Evolutionary conservation across 768 basidiomycete species (phyloP).

Genomic region (Saitozyma podzolica): DNA sequence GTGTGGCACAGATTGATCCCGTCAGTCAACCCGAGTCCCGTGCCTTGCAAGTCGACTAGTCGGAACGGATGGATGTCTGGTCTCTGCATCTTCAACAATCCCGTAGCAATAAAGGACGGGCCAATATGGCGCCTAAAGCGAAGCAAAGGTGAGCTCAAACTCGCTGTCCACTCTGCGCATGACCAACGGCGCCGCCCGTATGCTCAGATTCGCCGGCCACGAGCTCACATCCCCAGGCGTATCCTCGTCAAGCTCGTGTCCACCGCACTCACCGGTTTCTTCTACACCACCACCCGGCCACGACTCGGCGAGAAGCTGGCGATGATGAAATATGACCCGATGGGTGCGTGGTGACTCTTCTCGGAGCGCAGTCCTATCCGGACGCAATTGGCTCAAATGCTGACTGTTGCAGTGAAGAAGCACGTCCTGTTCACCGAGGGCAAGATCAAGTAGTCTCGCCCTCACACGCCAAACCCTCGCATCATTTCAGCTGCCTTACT

Average conservation of each 20-base stretch:
- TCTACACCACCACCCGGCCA: conserved; percentile 79
- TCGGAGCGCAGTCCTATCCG: background rate
- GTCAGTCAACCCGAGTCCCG: background rate
- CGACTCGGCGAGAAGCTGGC: conserved; percentile 75
- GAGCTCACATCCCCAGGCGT: conserved; percentile 59
- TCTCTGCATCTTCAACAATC: too few species aligned
- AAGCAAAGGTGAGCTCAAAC: conserved; percentile 36
- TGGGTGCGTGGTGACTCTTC: conserved; percentile 59
- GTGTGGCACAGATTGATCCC: background rate
- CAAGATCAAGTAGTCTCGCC: conserved; percentile 45
- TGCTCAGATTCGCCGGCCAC: background rate
- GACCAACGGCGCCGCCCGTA: background rate
- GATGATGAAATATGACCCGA: conserved; percentile 89
- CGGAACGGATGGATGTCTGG: background rate
- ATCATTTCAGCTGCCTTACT: background rate
- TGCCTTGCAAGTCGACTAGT: background rate
- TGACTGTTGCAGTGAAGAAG: conserved; percentile 33
- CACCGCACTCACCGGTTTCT: conserved; percentile 86
- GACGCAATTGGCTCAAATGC: background rate
- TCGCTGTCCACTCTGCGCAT: too few species aligned
- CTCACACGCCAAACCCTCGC: background rate
- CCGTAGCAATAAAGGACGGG: background rate
- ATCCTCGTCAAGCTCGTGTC: conserved; percentile 84
- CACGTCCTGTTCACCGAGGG: conserved; percentile 50
- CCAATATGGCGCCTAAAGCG: conserved; percentile 44